A percentile compares a stretch with the other conserved stretches of the same genome.
phyloP scores from a whole-genome alignment of 1,139 yeast genomes.

The Blastobotrys ciferrii region DNA sequence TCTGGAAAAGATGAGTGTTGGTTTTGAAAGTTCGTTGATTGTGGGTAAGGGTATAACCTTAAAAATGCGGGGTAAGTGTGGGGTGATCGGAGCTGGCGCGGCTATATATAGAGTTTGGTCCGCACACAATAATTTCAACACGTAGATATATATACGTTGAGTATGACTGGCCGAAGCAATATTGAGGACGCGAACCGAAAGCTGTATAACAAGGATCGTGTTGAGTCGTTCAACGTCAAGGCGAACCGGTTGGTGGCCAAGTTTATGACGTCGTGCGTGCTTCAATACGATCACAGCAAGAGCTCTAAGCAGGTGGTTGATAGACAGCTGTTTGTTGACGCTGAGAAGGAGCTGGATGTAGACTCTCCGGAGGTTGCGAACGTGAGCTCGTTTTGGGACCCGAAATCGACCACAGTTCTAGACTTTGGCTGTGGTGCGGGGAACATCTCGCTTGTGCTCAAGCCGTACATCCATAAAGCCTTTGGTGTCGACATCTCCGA shows the following conservation, averaged over 20 bases:
- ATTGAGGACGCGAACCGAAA: slow-evolving; percentile 3
- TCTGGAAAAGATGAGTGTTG: too few species aligned
- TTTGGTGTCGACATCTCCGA: slow-evolving; percentile 34
- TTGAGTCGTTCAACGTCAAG: slow-evolving; percentile 9
- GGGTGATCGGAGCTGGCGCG: too few species aligned
- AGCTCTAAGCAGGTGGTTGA: slow-evolving; percentile 16
- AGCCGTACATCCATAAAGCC: slow-evolving; percentile 26
- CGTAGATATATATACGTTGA: too few species aligned
- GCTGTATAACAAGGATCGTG: slow-evolving; percentile 3
- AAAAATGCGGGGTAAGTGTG: too few species aligned
- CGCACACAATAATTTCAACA: too few species aligned
- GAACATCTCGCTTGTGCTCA: slow-evolving; percentile 28
- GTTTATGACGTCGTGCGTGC: background rate
- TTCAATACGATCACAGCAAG: background rate
- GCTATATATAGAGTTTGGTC: too few species aligned
- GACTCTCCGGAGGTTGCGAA: background rate
- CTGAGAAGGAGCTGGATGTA: background rate
- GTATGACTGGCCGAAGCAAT: background rate
- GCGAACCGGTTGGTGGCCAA: background rate
- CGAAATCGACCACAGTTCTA: slow-evolving; percentile 25
- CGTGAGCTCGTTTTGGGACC: slow-evolving; percentile 10
- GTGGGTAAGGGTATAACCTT: too few species aligned
- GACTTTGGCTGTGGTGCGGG: slow-evolving; percentile 38
- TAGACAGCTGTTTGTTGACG: slow-evolving; percentile 13
- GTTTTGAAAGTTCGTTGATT: too few species aligned